Evolutionary conservation across 140 eudicot genomes (phyloP), one percentile per base, ranked within the genome.

Genomic region (Stevia rebaudiana): DNA sequence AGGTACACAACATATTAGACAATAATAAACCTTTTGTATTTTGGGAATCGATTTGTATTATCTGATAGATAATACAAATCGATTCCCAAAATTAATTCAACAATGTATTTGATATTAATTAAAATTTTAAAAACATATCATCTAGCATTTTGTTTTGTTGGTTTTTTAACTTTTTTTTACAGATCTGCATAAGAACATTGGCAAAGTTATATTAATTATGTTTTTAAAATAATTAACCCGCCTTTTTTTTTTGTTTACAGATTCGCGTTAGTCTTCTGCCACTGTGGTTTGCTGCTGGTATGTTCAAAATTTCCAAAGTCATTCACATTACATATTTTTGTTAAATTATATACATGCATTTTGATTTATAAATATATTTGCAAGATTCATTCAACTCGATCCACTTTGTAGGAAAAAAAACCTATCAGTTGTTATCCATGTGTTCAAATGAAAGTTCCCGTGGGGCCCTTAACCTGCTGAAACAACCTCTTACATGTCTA

Each of bases 201-300:
- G 28, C 23, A 40, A 43, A 35, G 23, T 42, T 28, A 31, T 66
- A n/a, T 46, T 11, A 59, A 48, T 68, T 13, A 40, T 55, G 51
- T 53, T 69, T 68, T 42, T 33, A 50, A 11, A 67, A 11, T 61
- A 12, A 69, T 35, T 48, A 62, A 51, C 66, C 46, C 10, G 25
- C 68, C n/a, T n/a, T 24, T 54, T 56, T 23, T 54, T 57, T 48
- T 48, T 63, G 61, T 39, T 67, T 71, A 60, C 94, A 90, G 91
- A 82, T 84, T 11, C 95, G 89, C 55, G 18, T 76, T 42, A 51
- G 63, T 71, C 90, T 91, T 39, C 80, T 91, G 72, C 95, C 98
- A 0, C 69, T 84, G 68, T 79, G 91, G 85, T 91, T 80, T 72
- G 70, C 68, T 39, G 73, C 79, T 77, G 98, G 97, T 90, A 84